Evolutionary conservation across 1,284 basidiomycete genomes (phyloP).

Genomic region (Pseudozyma sp.): DNA sequence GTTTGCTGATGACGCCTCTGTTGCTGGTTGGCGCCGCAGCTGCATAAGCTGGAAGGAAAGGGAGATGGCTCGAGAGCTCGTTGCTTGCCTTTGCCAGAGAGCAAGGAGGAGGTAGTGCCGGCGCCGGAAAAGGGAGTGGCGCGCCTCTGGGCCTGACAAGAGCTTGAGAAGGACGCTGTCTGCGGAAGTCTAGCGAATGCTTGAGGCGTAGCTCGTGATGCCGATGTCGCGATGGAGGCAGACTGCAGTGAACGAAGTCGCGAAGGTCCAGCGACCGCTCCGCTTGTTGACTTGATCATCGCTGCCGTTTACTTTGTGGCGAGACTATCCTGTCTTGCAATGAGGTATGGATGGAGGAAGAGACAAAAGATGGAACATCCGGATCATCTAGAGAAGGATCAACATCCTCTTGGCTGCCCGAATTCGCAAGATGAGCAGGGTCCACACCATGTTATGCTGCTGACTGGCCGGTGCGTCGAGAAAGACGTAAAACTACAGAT

Average conservation of each 20-base stretch:
- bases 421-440: no score
- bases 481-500: no score
- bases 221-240: conserved; percentile 3
- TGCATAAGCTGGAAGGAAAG: conserved; percentile 1
- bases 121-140: background rate
- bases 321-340: background rate
- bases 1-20: conserved; percentile 34
- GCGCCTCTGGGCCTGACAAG: background rate
- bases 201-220: background rate
- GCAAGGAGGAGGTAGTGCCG: background rate
- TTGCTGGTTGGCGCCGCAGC: conserved; percentile 5
- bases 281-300: conserved; percentile 37
- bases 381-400: background rate
- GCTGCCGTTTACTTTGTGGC: background rate
- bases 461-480: background rate
- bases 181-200: conserved; percentile 2
- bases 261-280: conserved; percentile 43
- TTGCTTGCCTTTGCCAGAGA: conserved; percentile 30
- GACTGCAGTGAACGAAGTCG: conserved; percentile 21
- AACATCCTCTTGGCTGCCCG: no score
- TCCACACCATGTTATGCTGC: background rate
- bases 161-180: conserved; percentile 3
- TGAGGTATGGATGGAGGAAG: no score
- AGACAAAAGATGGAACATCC: no score
- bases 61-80: conserved; percentile 13